Base-by-base conservation (phyloP, 176 grass and related monocot species). In the Leersia perrieri region DNA sequence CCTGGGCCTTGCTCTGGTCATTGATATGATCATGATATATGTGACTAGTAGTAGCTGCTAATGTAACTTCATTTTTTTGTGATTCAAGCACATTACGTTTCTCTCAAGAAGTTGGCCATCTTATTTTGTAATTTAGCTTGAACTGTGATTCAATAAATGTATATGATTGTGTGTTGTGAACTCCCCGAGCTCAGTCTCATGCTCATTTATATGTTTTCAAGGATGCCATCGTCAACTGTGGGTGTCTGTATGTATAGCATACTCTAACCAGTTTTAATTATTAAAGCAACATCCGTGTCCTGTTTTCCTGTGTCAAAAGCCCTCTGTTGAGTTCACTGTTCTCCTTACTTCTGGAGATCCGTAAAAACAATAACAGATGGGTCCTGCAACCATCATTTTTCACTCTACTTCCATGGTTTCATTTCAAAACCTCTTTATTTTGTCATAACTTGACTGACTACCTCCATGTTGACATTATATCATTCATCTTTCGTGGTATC, bases 251-350 rank as follows among this genome's bases (percentile, higher is more conserved):
- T 23, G 44, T n/a, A 62, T 12, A 38, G 25, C 25, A 44, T 31
- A 77, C 16, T 49, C 65, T 4, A 18, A 61, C 36, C 33, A 31
- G 36, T 33, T 82, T 60, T 82, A 33, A 44, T 45, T 71, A 13
- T 16, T 7, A 82, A 45, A 82, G 20, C 66, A 31, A 42, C 68
- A 49, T 71, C 67, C 58, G 64, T 70, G 18, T 26, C 68, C n/a
- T 2, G 7, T 33, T n/a, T n/a, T 18, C 32, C n/a, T 45, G 12
- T 81, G 26, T 73, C 22, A 34, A 62, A 82, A 26, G 38, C 57
- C 38, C 20, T 33, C 4, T 73, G 22, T 23, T 57, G 22, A 18
- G 8, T 45, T 62, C 2, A 7, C 27, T 65, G 23, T 70, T 53
- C 22, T 35, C 22, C 18, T 58, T 28, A 2, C 41, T 73, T 35